Conservation (phyloP, 306 rosid species). For the Psophocarpus tetragonolobus region DNA sequence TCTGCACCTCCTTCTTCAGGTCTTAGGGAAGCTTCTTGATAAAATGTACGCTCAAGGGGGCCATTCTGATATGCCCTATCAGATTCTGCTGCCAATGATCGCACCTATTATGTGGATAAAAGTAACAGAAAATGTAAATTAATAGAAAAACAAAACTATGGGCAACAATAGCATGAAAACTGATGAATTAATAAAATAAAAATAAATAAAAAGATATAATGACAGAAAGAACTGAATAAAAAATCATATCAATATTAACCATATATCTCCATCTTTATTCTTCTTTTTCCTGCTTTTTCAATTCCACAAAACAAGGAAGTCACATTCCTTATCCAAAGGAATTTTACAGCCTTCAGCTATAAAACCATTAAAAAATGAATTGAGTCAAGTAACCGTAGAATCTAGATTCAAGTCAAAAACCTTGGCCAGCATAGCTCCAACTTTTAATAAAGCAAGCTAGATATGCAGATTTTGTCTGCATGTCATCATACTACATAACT, state of each 20-base stretch:
- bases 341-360: slow-evolving; percentile 12
- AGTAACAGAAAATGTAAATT: slow-evolving; percentile 27
- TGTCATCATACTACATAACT: slow-evolving; percentile 22
- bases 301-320: slow-evolving; percentile 20
- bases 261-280: slow-evolving; percentile 1
- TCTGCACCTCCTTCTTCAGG: slow-evolving; percentile 63
- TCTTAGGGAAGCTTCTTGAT: slow-evolving; percentile 67
- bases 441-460: slow-evolving; percentile 21
- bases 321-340: slow-evolving; percentile 4
- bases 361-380: background rate
- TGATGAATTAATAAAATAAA: background rate
- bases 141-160: slow-evolving; percentile 8
- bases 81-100: slow-evolving; percentile 96
- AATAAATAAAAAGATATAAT: too few relatives aligned
- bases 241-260: slow-evolving; percentile 16
- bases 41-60: slow-evolving; percentile 74
- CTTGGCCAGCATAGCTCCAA: slow-evolving; percentile 1
- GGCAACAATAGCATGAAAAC: slow-evolving; percentile 20
- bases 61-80: slow-evolving; percentile 90
- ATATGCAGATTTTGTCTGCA: slow-evolving; percentile 7
- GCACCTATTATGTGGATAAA: slow-evolving; percentile 55
- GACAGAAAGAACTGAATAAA: slow-evolving; percentile 1
- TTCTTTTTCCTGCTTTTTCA: background rate
- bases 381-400: background rate
- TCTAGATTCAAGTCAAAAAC: slow-evolving; percentile 18